Evolutionary conservation across 106 monocot genomes (phyloP), one percentile per base, ranked within the genome.

Genomic region (Agapanthus africanus): DNA sequence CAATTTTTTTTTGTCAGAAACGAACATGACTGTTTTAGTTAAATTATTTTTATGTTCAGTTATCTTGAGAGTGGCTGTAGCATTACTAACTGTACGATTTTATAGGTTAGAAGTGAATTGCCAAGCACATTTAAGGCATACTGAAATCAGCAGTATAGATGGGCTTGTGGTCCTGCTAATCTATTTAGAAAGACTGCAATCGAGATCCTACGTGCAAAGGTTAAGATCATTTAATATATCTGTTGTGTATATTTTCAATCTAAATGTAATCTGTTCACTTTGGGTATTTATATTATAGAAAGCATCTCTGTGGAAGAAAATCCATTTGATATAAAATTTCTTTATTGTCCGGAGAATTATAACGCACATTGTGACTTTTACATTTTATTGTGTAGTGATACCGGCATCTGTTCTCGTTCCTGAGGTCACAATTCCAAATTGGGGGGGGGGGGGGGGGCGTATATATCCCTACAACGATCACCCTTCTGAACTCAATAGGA

Each of bases 101-200:
- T 73, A 15, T 36, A 83, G 83, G 83, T 79, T 0, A 79, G 79
- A 72, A 83, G 83, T 59, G 83, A 83, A 69, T 64, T 83, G 44
- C 83, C 83, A 16, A 73, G 83, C 62, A 76, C 72, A 73, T 66
- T 83, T 18, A 79, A 76, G 76, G 79, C 83, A 72, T 83, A 83
- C 26, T 72, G 83, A 22, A 54, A 76, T 69, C 83, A 83, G 68
- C 83, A 83, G 33, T 76, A 76, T 47, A 60, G 83, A 32, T 83
- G 83, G 83, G 60, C 83, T 26, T 83, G 83, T 72, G 83, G 83
- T 16, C 76, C 83, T 4, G 76, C 83, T 21, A 79, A 83, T 42
- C 75, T 83, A 46, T 83, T 83, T 67, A 71, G 76, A 68, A 83
- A 83, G 69, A 74, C 73, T 39, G 57, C 52, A 23, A 49, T 40